Base-by-base conservation (phyloP, 306 rosid species). In the Acacia acuminata region DNA sequence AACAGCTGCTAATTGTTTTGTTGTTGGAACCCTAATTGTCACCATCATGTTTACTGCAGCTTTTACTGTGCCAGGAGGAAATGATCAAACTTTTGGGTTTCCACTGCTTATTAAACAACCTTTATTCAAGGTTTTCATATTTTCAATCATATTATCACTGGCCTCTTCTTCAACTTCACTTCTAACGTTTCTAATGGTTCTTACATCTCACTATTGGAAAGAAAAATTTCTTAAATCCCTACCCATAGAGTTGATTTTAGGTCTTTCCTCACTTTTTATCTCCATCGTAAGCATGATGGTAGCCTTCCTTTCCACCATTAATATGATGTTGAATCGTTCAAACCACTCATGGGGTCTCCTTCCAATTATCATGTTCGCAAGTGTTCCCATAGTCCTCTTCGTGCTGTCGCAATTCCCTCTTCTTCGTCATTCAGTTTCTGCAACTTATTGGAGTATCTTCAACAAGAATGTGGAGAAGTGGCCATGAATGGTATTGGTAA, bases 141-240 rank as follows among this genome's bases (percentile, higher is more conserved):
- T 79, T n/a, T 71, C 83, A 17, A 24, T 63, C 2, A 55, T 68
- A 13, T 13, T 56, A 4, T 79, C 77, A 10, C 77, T 55, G 0
- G 11, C 70, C 14, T 53, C 77, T 40, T 79, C 82, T 9, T 17
- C 75, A 48, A 64, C 73, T 45, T 77, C 73, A 5, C 13, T 77
- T 1, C 43, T 78, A 5, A 66, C 38, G 13, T 79, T 79, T 16
- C 12, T 79, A 15, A 43, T 30, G 8, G 47, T 79, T 9, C 76
- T 79, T 2, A 68, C 76, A 2, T 22, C 82, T 0, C 76, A 38
- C 3, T 79, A 51, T 4, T 48, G 68, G 1, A 63, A 65, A 38
- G 75, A 78, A 30, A 43, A 20, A 15, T 79, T 79, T 14, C 68
- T 68, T 30, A 68, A 43, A 45, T 53, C 61, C 8, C 7, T 70